phyloP scores from a whole-genome alignment of 345 rosid species.

The Gossypium anomalum region DNA sequence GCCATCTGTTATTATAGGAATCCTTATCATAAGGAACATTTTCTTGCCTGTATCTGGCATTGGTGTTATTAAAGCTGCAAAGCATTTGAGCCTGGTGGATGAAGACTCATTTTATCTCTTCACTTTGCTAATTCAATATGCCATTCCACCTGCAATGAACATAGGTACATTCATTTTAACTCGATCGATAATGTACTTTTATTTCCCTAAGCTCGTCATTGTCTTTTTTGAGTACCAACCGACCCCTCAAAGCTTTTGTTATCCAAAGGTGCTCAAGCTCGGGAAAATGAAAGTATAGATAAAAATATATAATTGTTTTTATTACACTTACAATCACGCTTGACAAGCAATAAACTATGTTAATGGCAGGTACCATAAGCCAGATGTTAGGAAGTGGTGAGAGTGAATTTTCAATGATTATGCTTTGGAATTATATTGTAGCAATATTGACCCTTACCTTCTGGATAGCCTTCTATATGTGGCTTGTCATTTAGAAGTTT shows the following conservation, averaged over 20 bases:
- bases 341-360: neutral
- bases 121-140: conserved; percentile 40
- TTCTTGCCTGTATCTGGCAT: neutral
- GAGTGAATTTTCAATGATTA: conserved; percentile 36
- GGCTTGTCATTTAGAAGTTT: conserved; percentile 21
- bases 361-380: conserved; percentile 29
- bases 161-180: conserved; percentile 21
- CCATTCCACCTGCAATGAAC: conserved; percentile 53
- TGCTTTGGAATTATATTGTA: conserved; percentile 31
- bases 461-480: conserved; percentile 35
- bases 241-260: too few species aligned
- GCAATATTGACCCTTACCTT: conserved; percentile 30
- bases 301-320: too few species aligned
- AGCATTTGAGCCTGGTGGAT: neutral
- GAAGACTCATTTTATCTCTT: conserved; percentile 21
- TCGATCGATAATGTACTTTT: neutral
- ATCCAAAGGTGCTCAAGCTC: neutral
- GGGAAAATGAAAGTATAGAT: too few species aligned
- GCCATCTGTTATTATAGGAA: neutral
- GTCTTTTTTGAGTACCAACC: too few species aligned
- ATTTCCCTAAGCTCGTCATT: too few species aligned
- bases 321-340: neutral
- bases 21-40: neutral
- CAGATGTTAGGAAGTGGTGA: conserved; percentile 38
- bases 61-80: conserved; percentile 15